Evolutionary conservation across 345 rosid genomes (phyloP), one percentile per base, ranked within the genome.

Genomic region (Murraya koenigii): DNA sequence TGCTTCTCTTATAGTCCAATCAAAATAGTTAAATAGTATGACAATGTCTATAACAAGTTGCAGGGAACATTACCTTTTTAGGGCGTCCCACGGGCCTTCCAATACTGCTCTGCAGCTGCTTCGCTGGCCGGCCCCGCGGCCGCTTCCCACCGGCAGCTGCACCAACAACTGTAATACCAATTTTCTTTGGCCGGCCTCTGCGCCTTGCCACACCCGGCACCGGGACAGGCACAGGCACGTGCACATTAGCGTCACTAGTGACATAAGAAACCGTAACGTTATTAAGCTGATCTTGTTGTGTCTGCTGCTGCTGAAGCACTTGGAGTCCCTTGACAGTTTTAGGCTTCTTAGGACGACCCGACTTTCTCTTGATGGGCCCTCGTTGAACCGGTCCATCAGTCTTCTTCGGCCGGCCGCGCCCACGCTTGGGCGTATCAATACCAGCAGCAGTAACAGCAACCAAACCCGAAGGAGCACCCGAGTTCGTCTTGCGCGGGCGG

Each of bases 11-110:
- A 10, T 10, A 14, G 14, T 4, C 47, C 14, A 41, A 41, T 41
- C 47, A 41, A 41, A 41, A 10, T 2, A 41, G 4, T 41, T 41
- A 41, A 41, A 41, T 41, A 41, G 14, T 3, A 17, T 44, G 49
- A 44, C 49, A 44, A 10, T 44, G 49, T 44, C 49, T 13, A 13
- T 11, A 44, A 68, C 3, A 23, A 41, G 26, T 66, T 10, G 17
- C 49, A 13, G 17, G 17, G 49, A 4, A 10, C 30, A 5, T 26
- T 82, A 91, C 97, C 97, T 91, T 88, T 82, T 75, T 88, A 7
- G 97, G 98, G 32, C 97, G 84, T 23, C 98, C 97, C 0, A 86
- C 85, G 1, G 92, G 89, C 77, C 84, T 84, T 26, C 90, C 91
- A 7, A 44, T 44, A 36, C 84, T 66, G 13, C 67, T 80, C 69